phyloP scores from a whole-genome alignment of 305 asterid species.

The Fraxinus paxiana region DNA sequence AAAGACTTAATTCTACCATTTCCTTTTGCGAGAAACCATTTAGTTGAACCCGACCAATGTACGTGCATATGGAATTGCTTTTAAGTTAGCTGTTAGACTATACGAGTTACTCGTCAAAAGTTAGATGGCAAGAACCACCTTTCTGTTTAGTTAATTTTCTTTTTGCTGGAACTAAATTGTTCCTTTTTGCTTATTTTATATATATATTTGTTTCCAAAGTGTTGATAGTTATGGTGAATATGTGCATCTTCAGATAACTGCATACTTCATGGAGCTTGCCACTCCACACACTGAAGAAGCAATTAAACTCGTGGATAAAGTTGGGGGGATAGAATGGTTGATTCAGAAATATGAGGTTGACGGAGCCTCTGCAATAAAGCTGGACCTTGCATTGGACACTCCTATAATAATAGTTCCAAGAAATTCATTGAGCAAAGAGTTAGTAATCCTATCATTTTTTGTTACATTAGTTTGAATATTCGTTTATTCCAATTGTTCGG shows the following conservation, averaged over 20 bases:
- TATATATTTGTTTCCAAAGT: conserved; percentile 10
- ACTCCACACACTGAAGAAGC: conserved; percentile 96
- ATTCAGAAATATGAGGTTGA: conserved; percentile 92
- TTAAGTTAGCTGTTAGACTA: neutral
- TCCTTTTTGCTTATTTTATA: neutral
- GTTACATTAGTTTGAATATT: conserved; percentile 12
- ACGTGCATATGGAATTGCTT: neutral
- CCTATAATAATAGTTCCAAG: conserved; percentile 89
- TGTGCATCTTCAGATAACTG: conserved; percentile 59
- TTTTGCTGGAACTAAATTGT: neutral
- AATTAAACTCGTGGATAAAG: conserved; percentile 88
- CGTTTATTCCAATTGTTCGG: conserved; percentile 7
- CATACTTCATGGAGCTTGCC: conserved; percentile 95
- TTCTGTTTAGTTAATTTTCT: conserved; percentile 12
- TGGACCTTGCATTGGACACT: conserved; percentile 87
- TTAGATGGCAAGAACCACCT: conserved; percentile 8
- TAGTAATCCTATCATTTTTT: conserved; percentile 34
- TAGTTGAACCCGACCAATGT: neutral
- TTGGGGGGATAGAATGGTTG: conserved; percentile 98
- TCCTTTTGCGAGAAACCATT: neutral
- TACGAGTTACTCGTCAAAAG: neutral
- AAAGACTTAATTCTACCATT: neutral
- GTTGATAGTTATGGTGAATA: conserved; percentile 17
- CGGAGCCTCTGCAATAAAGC: conserved; percentile 88
- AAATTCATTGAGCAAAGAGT: conserved; percentile 90